Conservation (phyloP, 495 filamentous ascomycete genomes). For the Aspergillus cavernicola region DNA sequence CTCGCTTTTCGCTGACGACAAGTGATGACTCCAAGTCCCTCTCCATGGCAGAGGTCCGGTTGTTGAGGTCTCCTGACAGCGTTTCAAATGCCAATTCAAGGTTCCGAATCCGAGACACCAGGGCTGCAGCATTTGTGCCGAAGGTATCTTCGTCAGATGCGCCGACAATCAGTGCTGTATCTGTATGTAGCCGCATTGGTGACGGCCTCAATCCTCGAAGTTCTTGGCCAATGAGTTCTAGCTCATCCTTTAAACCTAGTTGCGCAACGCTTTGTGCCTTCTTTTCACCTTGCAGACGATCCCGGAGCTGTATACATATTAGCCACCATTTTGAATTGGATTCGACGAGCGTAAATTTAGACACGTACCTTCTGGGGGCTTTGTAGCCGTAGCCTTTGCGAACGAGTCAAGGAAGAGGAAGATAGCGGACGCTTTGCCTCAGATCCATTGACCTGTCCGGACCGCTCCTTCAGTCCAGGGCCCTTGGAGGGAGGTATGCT, state of each 20-base stretch:
- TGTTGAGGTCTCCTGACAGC: slow-evolving; percentile 57
- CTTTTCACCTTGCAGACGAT: slow-evolving; percentile 80
- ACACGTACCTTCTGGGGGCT: slow-evolving; percentile 70
- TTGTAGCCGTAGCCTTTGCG: slow-evolving; percentile 76
- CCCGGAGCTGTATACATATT: slow-evolving; percentile 54
- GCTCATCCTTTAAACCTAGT: slow-evolving; percentile 65
- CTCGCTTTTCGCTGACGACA: slow-evolving; percentile 68
- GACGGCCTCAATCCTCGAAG: slow-evolving; percentile 57
- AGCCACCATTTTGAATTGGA: slow-evolving; percentile 1
- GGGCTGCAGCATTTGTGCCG: slow-evolving; percentile 30
- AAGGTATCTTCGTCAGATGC: slow-evolving; percentile 14
- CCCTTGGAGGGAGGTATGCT: slow-evolving; percentile 47
- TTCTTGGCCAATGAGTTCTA: slow-evolving; percentile 80
- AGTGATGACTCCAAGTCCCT: slow-evolving; percentile 67
- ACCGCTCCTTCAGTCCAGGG: slow-evolving; percentile 50
- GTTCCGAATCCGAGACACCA: slow-evolving; percentile 53
- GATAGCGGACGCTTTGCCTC: slow-evolving; percentile 34
- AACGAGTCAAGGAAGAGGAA: slow-evolving; percentile 36
- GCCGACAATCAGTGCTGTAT: slow-evolving; percentile 8
- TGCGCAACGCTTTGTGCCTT: slow-evolving; percentile 66
- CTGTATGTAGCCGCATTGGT: slow-evolving; percentile 23
- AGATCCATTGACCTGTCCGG: slow-evolving; percentile 37
- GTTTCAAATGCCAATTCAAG: slow-evolving; percentile 64
- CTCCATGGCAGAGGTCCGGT: slow-evolving; percentile 57
- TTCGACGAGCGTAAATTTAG: neutral